Percentiles rank a stretch among this genome's conserved stretches.
Evolutionary conservation across 768 basidiomycete species (phyloP).

Genomic region (Auriscalpium orientale): DNA sequence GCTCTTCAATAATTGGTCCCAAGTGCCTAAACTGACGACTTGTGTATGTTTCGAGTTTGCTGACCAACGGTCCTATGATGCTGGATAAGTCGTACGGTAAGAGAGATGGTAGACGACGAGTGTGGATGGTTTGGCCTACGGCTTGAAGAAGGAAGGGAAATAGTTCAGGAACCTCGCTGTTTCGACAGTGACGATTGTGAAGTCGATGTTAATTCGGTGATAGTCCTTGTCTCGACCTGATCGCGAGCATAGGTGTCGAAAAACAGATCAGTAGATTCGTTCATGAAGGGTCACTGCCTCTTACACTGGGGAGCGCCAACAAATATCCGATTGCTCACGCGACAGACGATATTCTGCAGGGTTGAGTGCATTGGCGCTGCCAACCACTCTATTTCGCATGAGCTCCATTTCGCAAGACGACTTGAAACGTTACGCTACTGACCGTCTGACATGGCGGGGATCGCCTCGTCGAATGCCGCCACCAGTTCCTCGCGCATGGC

Average conservation of each 20-base stretch:
- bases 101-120: neutral
- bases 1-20: slow-evolving; percentile 17
- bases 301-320: slow-evolving; percentile 28
- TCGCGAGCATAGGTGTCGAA: neutral
- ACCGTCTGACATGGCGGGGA: slow-evolving; percentile 16
- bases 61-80: slow-evolving; percentile 8
- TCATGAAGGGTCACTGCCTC: neutral
- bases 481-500: slow-evolving; percentile 21
- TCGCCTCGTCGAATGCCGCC: slow-evolving; percentile 22
- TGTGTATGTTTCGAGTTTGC: slow-evolving; percentile 7
- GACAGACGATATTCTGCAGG: slow-evolving; percentile 21
- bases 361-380: slow-evolving; percentile 14
- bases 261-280: neutral
- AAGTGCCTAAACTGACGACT: slow-evolving; percentile 9
- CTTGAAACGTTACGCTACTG: neutral
- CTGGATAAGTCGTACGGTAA: neutral
- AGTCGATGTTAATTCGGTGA: slow-evolving; percentile 24
- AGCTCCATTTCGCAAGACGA: slow-evolving; percentile 6
- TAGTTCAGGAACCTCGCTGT: slow-evolving; percentile 22
- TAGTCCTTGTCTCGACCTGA: slow-evolving; percentile 25
- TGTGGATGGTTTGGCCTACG: slow-evolving; percentile 20
- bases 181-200: slow-evolving; percentile 25
- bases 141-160: slow-evolving; percentile 27
- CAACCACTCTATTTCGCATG: slow-evolving; percentile 22
- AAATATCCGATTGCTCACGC: slow-evolving; percentile 26